Conservation (phyloP, 331 rosid genomes). For the Acacia pycnantha region DNA sequence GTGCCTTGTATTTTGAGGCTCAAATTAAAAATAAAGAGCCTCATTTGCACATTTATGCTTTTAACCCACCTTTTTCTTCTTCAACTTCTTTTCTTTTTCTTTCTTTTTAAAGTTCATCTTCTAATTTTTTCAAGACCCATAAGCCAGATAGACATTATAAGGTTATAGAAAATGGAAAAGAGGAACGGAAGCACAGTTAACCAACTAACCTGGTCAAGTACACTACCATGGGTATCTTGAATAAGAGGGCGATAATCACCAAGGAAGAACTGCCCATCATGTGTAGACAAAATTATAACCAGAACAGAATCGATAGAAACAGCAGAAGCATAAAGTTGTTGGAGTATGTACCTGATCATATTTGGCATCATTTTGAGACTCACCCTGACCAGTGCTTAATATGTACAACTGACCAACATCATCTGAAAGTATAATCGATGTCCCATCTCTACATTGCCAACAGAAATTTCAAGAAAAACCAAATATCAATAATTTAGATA, state of each 20-base stretch:
- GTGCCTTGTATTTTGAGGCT: not conserved
- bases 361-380: slow-evolving; percentile 91
- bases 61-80: not conserved
- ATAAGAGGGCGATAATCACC: slow-evolving; percentile 98
- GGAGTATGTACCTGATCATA: slow-evolving; percentile 79
- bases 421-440: slow-evolving; percentile 93
- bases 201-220: slow-evolving; percentile 85
- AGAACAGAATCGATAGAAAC: slow-evolving; percentile 21
- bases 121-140: not conserved
- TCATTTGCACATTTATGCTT: not conserved
- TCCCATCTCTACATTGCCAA: slow-evolving; percentile 74
- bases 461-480: slow-evolving; percentile 16
- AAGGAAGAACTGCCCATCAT: slow-evolving; percentile 79
- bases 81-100: not conserved
- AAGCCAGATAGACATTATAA: slow-evolving; percentile 23
- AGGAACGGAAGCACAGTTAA: not conserved
- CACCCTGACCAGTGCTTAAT: slow-evolving; percentile 96
- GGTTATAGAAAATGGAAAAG: slow-evolving; percentile 1
- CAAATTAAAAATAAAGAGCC: not conserved
- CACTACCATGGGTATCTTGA: slow-evolving; percentile 86
- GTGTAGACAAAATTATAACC: slow-evolving; percentile 25
- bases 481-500: not conserved
- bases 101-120: not conserved
- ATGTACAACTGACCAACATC: slow-evolving; percentile 95
- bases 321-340: slow-evolving; percentile 6